Evolutionary conservation across 2,329 filamentous ascomycete genomes (phyloP).

Genomic region (Tolypocladium nubicola): DNA sequence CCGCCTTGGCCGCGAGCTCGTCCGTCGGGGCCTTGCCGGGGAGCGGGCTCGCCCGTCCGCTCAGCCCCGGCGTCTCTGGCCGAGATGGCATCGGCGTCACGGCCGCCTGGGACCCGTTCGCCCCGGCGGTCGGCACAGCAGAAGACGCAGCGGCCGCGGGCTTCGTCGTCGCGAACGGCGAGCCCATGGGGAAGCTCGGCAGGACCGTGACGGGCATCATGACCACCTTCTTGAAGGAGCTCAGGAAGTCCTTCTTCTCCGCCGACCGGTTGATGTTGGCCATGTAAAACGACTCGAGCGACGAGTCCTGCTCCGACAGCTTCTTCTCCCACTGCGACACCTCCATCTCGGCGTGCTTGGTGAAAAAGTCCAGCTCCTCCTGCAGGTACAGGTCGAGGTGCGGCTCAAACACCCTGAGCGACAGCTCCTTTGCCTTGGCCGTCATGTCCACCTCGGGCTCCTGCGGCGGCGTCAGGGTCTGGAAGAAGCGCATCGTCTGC

Average conservation of each 20-base stretch:
- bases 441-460: conserved; percentile 49
- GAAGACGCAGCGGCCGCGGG: conserved; percentile 10
- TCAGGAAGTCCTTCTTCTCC: conserved; percentile 92
- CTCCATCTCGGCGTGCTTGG: conserved; percentile 61
- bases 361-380: conserved; percentile 84
- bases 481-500: conserved; percentile 69
- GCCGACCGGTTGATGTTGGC: conserved; percentile 87
- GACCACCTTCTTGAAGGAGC: conserved; percentile 94
- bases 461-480: conserved; percentile 57
- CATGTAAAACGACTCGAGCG: conserved; percentile 91
- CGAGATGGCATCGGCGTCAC: conserved; percentile 31
- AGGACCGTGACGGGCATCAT: conserved; percentile 97
- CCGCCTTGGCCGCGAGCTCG: conserved; percentile 93
- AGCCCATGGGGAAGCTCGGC: conserved; percentile 53
- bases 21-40: conserved; percentile 64
- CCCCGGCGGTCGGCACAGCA: conserved; percentile 1
- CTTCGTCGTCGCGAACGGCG: conserved; percentile 42
- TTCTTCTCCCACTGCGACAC: conserved; percentile 87
- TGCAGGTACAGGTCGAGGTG: conserved; percentile 90
- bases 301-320: conserved; percentile 80
- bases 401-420: conserved; percentile 71
- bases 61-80: conserved; percentile 36
- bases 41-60: conserved; percentile 30
- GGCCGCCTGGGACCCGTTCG: conserved; percentile 14
- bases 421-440: conserved; percentile 55